Evolutionary conservation across 495 filamentous ascomycete genomes (phyloP).

Genomic region (Annulohypoxylon moriforme): DNA sequence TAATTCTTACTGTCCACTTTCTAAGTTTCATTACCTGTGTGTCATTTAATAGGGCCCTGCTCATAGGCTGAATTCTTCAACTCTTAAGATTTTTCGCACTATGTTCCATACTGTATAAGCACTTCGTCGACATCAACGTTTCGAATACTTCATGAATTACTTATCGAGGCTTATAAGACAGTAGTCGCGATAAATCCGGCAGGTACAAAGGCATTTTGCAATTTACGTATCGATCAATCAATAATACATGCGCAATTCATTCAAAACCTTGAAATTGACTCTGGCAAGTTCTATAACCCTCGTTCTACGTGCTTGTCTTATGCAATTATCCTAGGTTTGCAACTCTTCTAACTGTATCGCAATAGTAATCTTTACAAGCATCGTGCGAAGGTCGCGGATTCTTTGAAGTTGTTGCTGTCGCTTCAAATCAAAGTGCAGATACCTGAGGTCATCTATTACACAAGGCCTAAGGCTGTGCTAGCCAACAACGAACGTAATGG

Average conservation of each 20-base stretch:
- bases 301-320: neutral
- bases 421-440: neutral
- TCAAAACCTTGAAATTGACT: too few species aligned
- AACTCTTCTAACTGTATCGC: neutral
- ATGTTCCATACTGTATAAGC: conserved; percentile 14
- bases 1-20: neutral
- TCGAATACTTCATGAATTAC: neutral
- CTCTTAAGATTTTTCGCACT: neutral
- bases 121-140: conserved; percentile 2
- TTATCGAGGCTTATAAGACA: neutral
- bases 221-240: neutral
- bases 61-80: conserved; percentile 28
- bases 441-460: neutral
- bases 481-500: conserved; percentile 6
- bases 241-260: neutral
- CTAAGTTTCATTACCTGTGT: neutral
- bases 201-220: too few species aligned
- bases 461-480: neutral
- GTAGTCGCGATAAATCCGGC: too few species aligned
- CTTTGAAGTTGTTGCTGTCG: neutral
- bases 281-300: neutral
- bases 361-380: neutral
- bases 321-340: neutral
- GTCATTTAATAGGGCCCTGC: conserved; percentile 10
- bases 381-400: neutral